A percentile compares a stretch with the other conserved stretches of the same genome.
phyloP scores from a whole-genome alignment of 805 yeast genomes.

The Candida sonorensis region DNA sequence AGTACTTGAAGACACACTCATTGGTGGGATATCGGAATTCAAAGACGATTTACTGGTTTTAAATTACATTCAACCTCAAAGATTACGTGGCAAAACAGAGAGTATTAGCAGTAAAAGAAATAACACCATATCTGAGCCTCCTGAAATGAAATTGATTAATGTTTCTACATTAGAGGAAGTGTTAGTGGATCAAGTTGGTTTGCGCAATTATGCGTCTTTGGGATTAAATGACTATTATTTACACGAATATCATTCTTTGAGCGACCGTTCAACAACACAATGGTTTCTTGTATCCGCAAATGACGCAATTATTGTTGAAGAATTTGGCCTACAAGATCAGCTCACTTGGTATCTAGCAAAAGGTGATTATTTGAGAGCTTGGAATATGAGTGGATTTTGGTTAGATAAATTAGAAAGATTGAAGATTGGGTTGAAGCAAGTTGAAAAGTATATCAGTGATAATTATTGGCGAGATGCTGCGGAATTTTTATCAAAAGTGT shows the following conservation, averaged over 20 bases:
- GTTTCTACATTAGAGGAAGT: slow-evolving; percentile 61
- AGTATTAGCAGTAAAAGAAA: slow-evolving; percentile 9
- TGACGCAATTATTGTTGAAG: slow-evolving; percentile 74
- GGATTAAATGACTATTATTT: slow-evolving; percentile 80
- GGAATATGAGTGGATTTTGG: slow-evolving; percentile 65
- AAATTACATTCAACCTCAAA: slow-evolving; percentile 39
- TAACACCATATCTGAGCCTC: slow-evolving; percentile 38
- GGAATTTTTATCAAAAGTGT: slow-evolving; percentile 36
- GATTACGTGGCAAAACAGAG: slow-evolving; percentile 13
- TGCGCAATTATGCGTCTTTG: slow-evolving; percentile 48
- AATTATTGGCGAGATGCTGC: slow-evolving; percentile 55
- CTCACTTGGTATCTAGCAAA: slow-evolving; percentile 63
- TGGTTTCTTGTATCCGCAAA: slow-evolving; percentile 73
- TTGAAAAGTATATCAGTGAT: slow-evolving; percentile 34
- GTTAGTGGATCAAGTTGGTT: slow-evolving; percentile 71
- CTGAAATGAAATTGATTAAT: slow-evolving; percentile 71
- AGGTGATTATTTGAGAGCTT: slow-evolving; percentile 57
- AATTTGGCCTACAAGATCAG: slow-evolving; percentile 62
- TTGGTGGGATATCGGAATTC: slow-evolving; percentile 76
- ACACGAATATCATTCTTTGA: slow-evolving; percentile 40
- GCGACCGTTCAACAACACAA: slow-evolving; percentile 19
- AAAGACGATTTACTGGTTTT: slow-evolving; percentile 60
- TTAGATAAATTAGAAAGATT: slow-evolving; percentile 44
- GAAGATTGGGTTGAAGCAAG: slow-evolving; percentile 52
- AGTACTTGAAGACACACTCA: slow-evolving; percentile 41